These are phyloP conservation scores for Auricularia sp. DNA, from an alignment of 768 basidiomycete genomes.

Conservation along the genomic window DNA sequence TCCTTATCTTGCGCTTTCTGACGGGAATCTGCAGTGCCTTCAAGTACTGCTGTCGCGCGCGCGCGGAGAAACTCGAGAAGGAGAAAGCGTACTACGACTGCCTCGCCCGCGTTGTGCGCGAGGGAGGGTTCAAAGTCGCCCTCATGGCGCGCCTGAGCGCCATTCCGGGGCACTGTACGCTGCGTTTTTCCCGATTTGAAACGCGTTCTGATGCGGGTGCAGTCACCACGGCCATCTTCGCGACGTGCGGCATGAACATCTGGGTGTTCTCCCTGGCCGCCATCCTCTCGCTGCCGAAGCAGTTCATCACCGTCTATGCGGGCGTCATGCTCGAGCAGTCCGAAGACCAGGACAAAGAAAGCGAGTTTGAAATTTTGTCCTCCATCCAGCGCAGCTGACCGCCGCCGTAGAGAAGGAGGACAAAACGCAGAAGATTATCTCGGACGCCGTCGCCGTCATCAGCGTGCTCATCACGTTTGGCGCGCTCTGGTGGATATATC, in stretches of 20 bases:
- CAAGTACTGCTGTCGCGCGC: conserved; percentile 63
- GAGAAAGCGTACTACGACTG: conserved; percentile 37
- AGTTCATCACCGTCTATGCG: conserved; percentile 85
- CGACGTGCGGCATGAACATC: conserved; percentile 82
- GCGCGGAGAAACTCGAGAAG: conserved; percentile 64
- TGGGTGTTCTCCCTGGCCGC: conserved; percentile 70
- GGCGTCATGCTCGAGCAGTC: conserved; percentile 62
- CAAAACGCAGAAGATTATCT: conserved; percentile 52
- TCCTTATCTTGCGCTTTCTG: background rate
- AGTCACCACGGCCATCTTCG: conserved; percentile 85
- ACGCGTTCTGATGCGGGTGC: conserved; percentile 1
- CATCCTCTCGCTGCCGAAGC: conserved; percentile 77
- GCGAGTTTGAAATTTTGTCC: conserved; percentile 1
- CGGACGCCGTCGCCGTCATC: conserved; percentile 53
- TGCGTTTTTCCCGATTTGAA: background rate
- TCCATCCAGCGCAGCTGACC: conserved; percentile 9
- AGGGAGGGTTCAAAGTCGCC: conserved; percentile 81
- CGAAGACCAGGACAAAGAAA: background rate
- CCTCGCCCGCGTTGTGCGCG: conserved; percentile 52
- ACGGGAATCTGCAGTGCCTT: conserved; percentile 47
- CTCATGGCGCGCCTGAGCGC: conserved; percentile 68
- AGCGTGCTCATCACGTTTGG: conserved; percentile 61
- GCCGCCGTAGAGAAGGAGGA: conserved; percentile 18
- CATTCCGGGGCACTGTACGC: conserved; percentile 72
- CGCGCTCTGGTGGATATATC: conserved; percentile 80